Evolutionary conservation across 805 yeast species (phyloP).

Genomic region (Yarrowia porcina): DNA sequence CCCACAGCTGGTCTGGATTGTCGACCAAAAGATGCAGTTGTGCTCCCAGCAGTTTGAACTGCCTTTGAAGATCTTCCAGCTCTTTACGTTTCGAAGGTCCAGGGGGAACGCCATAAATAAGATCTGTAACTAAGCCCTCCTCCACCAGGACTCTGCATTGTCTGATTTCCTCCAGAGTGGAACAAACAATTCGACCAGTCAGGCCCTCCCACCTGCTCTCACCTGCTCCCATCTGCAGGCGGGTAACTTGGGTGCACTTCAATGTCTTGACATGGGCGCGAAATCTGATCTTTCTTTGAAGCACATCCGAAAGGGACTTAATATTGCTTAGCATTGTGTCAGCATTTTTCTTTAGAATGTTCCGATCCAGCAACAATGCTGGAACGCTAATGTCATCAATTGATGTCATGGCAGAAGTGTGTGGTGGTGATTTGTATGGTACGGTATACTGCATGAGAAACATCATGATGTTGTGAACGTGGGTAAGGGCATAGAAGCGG

Average conservation of each 20-base stretch:
- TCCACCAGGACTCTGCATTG: conserved; percentile 43
- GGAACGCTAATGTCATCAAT: background rate
- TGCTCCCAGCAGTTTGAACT: conserved; percentile 35
- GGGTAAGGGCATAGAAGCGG: too few relatives aligned
- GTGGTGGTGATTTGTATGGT: too few relatives aligned
- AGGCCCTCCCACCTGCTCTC: background rate
- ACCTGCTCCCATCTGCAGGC: conserved; percentile 48
- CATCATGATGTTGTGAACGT: too few relatives aligned
- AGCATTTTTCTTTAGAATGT: background rate
- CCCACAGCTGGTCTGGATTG: conserved; percentile 49
- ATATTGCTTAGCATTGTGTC: background rate
- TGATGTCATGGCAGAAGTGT: background rate
- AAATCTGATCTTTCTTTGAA: conserved; percentile 42
- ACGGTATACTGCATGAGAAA: too few relatives aligned
- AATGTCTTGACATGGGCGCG: conserved; percentile 78
- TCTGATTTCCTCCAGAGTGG: conserved; percentile 68
- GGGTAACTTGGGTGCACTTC: conserved; percentile 60
- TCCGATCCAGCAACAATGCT: conserved; percentile 3
- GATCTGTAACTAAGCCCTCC: conserved; percentile 46
- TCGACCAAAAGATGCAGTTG: conserved; percentile 56
- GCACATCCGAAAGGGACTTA: background rate
- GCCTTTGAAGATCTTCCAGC: conserved; percentile 43
- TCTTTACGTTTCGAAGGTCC: conserved; percentile 46
- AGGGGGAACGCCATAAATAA: conserved; percentile 59
- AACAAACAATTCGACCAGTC: conserved; percentile 51